phyloP scores from a whole-genome alignment of 768 basidiomycete genomes.

The Rhizopogon vulgaris region DNA sequence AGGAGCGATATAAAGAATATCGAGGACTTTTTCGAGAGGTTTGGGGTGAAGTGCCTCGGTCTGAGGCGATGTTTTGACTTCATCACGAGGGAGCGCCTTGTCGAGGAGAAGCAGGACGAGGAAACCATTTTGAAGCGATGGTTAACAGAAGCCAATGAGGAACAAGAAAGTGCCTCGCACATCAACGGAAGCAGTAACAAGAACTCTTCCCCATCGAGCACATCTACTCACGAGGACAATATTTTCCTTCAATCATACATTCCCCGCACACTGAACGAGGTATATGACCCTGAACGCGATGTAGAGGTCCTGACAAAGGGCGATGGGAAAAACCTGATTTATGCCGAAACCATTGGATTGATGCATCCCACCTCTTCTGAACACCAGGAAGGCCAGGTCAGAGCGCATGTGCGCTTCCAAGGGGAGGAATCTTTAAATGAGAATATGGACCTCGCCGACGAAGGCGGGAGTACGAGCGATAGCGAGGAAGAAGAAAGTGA shows the following conservation, averaged over 20 bases:
- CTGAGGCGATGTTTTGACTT: slow-evolving; percentile 85
- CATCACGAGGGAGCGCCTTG: slow-evolving; percentile 54
- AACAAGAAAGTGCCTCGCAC: slow-evolving; percentile 10
- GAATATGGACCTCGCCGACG: slow-evolving; percentile 17
- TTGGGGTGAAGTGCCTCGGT: slow-evolving; percentile 73
- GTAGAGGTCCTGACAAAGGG: slow-evolving; percentile 69
- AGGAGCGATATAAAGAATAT: slow-evolving; percentile 88
- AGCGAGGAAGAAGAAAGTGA: slow-evolving; percentile 31
- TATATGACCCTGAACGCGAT: slow-evolving; percentile 93
- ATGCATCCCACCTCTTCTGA: slow-evolving; percentile 34
- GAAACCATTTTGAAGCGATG: slow-evolving; percentile 36
- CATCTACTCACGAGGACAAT: slow-evolving; percentile 65
- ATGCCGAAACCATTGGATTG: slow-evolving; percentile 81
- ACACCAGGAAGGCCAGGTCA: not conserved
- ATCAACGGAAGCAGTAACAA: slow-evolving; percentile 10
- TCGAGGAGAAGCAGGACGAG: slow-evolving; percentile 21
- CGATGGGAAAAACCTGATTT: slow-evolving; percentile 72
- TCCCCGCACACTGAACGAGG: slow-evolving; percentile 85
- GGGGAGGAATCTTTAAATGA: slow-evolving; percentile 13
- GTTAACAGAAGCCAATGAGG: slow-evolving; percentile 35
- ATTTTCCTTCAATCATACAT: slow-evolving; percentile 92
- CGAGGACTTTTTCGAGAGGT: slow-evolving; percentile 83
- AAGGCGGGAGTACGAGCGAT: slow-evolving; percentile 22
- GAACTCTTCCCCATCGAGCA: not conserved
- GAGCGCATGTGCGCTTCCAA: slow-evolving; percentile 13